Conservation (phyloP, 768 basidiomycete genomes). For the Tulasnella sp. region DNA sequence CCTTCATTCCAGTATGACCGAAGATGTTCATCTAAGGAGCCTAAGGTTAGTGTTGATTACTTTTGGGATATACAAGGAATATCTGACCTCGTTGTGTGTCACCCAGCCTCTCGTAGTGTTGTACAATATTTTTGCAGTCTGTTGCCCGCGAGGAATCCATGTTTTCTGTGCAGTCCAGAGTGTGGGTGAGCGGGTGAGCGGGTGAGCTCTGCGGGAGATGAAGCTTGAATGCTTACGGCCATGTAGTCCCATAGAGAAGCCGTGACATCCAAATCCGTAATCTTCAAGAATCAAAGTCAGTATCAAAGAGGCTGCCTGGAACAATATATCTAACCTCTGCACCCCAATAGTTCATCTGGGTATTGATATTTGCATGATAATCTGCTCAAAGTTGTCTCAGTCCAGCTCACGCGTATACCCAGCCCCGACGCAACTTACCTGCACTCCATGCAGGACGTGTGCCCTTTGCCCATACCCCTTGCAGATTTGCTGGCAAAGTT, state of each 20-base stretch:
- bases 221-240: constrained; percentile 50
- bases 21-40: constrained; percentile 49
- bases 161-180: constrained; percentile 55
- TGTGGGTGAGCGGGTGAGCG: neutral
- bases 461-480: constrained; percentile 72
- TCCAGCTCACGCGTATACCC: neutral
- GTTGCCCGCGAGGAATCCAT: constrained; percentile 69
- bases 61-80: neutral
- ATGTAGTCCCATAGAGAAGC: constrained; percentile 68
- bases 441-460: constrained; percentile 62
- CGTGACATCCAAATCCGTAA: constrained; percentile 49
- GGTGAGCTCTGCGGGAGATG: constrained; percentile 11
- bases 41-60: neutral
- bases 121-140: constrained; percentile 69
- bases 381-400: neutral
- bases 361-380: constrained; percentile 68
- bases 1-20: constrained; percentile 81
- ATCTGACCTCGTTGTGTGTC: constrained; percentile 67
- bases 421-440: constrained; percentile 46
- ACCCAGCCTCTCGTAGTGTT: constrained; percentile 78
- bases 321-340: constrained; percentile 63
- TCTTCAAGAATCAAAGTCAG: neutral
- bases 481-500: constrained; percentile 67
- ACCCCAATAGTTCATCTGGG: constrained; percentile 83
- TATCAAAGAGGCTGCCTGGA: constrained; percentile 40